phyloP scores from a whole-genome alignment of 2,329 filamentous ascomycete species.

The Albifimbria verrucaria region DNA sequence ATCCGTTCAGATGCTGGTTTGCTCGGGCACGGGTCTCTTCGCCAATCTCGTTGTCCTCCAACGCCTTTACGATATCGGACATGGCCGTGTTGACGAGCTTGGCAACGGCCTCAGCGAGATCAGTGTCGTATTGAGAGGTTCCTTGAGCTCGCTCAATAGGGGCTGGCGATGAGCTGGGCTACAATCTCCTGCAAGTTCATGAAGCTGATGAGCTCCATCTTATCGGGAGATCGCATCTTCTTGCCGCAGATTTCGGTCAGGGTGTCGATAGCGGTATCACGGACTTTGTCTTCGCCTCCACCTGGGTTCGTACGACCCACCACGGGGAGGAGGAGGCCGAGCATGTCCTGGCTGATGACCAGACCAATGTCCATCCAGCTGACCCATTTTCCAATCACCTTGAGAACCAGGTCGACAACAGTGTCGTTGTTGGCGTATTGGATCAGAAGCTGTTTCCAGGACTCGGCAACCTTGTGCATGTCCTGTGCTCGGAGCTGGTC shows the following conservation, averaged over 20 bases:
- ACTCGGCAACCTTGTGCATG: conserved; percentile 80
- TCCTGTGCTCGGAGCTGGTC: conserved; percentile 84
- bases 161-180: conserved; percentile 78
- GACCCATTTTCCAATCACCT: conserved; percentile 93
- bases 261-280: conserved; percentile 88
- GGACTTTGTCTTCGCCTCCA: conserved; percentile 70
- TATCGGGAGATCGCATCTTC: conserved; percentile 94
- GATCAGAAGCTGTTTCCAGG: conserved; percentile 87
- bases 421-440: conserved; percentile 70
- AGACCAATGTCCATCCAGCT: conserved; percentile 98
- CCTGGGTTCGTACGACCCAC: conserved; percentile 69
- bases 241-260: conserved; percentile 95
- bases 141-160: conserved; percentile 75
- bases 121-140: conserved; percentile 87
- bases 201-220: conserved; percentile 89
- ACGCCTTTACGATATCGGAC: conserved; percentile 79
- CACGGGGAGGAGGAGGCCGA: conserved; percentile 80
- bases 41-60: conserved; percentile 65
- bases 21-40: conserved; percentile 68
- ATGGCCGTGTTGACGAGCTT: conserved; percentile 92
- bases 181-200: conserved; percentile 85
- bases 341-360: conserved; percentile 85
- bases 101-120: conserved; percentile 90
- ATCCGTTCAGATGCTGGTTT: conserved; percentile 76
- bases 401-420: conserved; percentile 83